A percentile compares a stretch with the other conserved stretches of the same genome.
phyloP scores from a whole-genome alignment of 352 stramenopile species.

The Globisporangium okanoganense region DNA sequence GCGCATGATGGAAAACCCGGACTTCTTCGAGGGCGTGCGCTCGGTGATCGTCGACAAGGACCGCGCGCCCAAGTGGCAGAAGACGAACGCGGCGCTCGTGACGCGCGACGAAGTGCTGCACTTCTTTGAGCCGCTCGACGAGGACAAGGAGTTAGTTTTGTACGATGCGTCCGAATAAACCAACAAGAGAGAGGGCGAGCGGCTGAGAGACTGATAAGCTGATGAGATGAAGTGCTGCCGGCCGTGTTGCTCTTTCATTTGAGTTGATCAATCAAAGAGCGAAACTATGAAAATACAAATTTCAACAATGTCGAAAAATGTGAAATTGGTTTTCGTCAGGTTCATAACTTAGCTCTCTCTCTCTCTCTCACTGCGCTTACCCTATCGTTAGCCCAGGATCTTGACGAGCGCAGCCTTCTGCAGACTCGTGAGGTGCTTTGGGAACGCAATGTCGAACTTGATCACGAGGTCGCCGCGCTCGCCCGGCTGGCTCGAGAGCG shows the following conservation, averaged over 20 bases:
- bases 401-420: slow-evolving; percentile 90
- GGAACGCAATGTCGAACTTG: slow-evolving; percentile 96
- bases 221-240: background rate
- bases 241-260: background rate
- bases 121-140: slow-evolving; percentile 77
- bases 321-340: background rate
- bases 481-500: slow-evolving; percentile 53
- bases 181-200: background rate
- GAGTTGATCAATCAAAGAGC: background rate
- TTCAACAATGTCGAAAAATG: background rate
- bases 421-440: slow-evolving; percentile 88
- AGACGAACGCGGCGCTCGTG: slow-evolving; percentile 56
- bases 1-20: slow-evolving; percentile 84
- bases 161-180: slow-evolving; percentile 37
- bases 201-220: background rate
- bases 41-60: slow-evolving; percentile 97
- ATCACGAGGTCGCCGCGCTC: slow-evolving; percentile 92
- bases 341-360: slow-evolving; percentile 2
- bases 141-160: slow-evolving; percentile 78
- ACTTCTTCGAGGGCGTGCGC: slow-evolving; percentile 97
- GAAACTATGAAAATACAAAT: background rate
- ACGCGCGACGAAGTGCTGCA: slow-evolving; percentile 60
- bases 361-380: background rate
- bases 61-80: slow-evolving; percentile 89
- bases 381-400: slow-evolving; percentile 50